Percentiles rank a stretch among this genome's conserved stretches.
Evolutionary conservation across 2,329 filamentous ascomycete species (phyloP).

Genomic region (Fusarium illudens): DNA sequence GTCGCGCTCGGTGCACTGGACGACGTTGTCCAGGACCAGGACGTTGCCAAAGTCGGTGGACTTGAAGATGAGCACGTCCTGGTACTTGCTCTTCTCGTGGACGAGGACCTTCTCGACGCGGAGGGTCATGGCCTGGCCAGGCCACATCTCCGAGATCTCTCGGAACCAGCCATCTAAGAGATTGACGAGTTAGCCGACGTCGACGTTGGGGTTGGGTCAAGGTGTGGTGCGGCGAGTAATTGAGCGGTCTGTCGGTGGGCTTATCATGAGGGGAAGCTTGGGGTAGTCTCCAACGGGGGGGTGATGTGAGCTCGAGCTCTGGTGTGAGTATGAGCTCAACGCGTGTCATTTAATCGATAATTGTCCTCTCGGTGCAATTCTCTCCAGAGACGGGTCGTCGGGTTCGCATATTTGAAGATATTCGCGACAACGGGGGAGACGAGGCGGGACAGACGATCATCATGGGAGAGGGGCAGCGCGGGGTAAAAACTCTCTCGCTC

Average conservation of each 20-base stretch:
- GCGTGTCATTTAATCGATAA: not conserved
- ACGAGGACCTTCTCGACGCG: conserved; percentile 97
- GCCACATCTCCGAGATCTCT: conserved; percentile 99
- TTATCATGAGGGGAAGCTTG: not conserved
- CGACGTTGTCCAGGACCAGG: conserved; percentile 97
- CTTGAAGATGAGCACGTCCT: conserved; percentile 99
- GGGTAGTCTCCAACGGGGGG: not conserved
- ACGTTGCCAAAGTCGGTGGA: conserved; percentile 97
- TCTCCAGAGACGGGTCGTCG: not conserved
- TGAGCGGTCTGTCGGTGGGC: not conserved
- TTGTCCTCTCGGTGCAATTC: not conserved
- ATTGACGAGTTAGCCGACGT: conserved; percentile 18
- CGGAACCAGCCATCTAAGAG: conserved; percentile 97
- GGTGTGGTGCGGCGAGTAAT: not conserved
- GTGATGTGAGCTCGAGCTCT: not conserved
- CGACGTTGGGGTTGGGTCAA: not conserved
- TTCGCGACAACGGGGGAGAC: not conserved
- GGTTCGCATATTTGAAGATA: not conserved
- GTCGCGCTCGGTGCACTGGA: conserved; percentile 97
- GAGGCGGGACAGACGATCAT: conserved; percentile 15
- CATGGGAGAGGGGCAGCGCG: conserved; percentile 42
- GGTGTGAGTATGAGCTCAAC: not conserved
- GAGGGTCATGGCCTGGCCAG: conserved; percentile 97
- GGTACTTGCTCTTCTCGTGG: conserved; percentile 99
- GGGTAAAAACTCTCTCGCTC: conserved; percentile 25